phyloP scores from a whole-genome alignment of 495 filamentous ascomycete genomes.

The Parathielavia appendiculata region DNA sequence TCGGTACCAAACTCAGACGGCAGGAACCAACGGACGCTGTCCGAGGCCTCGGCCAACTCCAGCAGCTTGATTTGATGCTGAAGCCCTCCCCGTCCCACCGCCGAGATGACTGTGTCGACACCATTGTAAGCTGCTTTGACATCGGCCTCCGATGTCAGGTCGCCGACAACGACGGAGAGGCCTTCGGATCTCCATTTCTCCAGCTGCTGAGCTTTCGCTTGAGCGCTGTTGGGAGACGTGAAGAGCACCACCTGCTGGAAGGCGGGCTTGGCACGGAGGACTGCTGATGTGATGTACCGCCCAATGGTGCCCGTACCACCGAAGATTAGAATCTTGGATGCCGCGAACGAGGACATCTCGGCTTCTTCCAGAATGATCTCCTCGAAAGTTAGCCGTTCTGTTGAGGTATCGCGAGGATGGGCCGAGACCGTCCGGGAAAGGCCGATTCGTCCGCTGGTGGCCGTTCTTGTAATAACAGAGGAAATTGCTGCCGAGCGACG shows the following conservation, averaged over 20 bases:
- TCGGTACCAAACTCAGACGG: slow-evolving; percentile 73
- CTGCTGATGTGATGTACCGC: slow-evolving; percentile 54
- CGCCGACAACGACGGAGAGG: slow-evolving; percentile 55
- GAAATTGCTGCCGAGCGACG: too few relatives aligned
- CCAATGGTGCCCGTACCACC: slow-evolving; percentile 68
- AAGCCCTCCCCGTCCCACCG: slow-evolving; percentile 56
- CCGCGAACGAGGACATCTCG: slow-evolving; percentile 31
- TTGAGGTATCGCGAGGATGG: not conserved
- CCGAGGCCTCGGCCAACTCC: slow-evolving; percentile 50
- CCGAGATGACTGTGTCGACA: slow-evolving; percentile 62
- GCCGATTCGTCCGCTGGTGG: too few relatives aligned
- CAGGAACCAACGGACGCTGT: slow-evolving; percentile 59
- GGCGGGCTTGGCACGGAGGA: slow-evolving; percentile 49
- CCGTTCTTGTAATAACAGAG: too few relatives aligned
- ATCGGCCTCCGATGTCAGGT: slow-evolving; percentile 49
- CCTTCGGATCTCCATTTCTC: slow-evolving; percentile 45
- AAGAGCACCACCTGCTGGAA: slow-evolving; percentile 56
- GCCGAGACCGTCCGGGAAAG: too few relatives aligned
- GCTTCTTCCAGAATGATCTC: not conserved
- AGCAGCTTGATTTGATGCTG: slow-evolving; percentile 55
- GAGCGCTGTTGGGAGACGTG: slow-evolving; percentile 52
- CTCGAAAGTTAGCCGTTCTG: not conserved
- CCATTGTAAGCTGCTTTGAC: slow-evolving; percentile 51
- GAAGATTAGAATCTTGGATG: slow-evolving; percentile 58
- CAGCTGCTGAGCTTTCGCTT: slow-evolving; percentile 45